Evolutionary conservation across 2,329 filamentous ascomycete species (phyloP), one percentile per base, ranked within the genome.

Genomic region (Fusarium pseudoanthophilum): DNA sequence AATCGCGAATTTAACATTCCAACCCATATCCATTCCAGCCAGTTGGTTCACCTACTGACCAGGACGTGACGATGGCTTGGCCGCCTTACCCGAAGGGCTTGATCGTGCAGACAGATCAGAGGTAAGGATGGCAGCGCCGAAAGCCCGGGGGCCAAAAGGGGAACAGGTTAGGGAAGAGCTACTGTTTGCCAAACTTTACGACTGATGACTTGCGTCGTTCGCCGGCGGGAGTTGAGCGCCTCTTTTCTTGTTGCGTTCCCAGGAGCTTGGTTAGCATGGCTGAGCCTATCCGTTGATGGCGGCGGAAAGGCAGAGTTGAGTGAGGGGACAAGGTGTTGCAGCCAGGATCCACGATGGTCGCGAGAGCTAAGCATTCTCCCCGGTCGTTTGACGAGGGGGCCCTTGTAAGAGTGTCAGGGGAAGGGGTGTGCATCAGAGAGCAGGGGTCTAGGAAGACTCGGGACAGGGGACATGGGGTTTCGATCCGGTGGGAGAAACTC

Each of bases 281-380:
- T 80, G 77, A 78, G 72, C 77, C 73, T 79, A 79, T 79, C 78
- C 78, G 78, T 78, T 61, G 63, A 79, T 80, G 78, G 78, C 77
- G 74, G 74, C 77, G 77, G 78, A 78, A 78, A 67, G 69, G 75
- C 69, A 67, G 34, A 67, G 60, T 65, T 18, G 67, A 72, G 64
- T 34, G 70, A 74, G 67, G 66, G 46, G 62, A 46, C 60, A 56
- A 68, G 65, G 66, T 28, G 52, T 60, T 56, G 63, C 58, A 36
- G 48, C 26, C 52, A 56, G 75, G 75, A 73, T 77, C 71, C 75
- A 69, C 53, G 71, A 75, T 69, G 72, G 67, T 69, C 73, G 71
- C 60, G 46, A 62, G 46, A 45, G 49, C 71, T 70, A 71, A 65
- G 60, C 48, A 60, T 60, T 61, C 67, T 69, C 63, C 72, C 72